Conservation (phyloP, 768 basidiomycete species). For the Cyclocybe cylindracea region DNA sequence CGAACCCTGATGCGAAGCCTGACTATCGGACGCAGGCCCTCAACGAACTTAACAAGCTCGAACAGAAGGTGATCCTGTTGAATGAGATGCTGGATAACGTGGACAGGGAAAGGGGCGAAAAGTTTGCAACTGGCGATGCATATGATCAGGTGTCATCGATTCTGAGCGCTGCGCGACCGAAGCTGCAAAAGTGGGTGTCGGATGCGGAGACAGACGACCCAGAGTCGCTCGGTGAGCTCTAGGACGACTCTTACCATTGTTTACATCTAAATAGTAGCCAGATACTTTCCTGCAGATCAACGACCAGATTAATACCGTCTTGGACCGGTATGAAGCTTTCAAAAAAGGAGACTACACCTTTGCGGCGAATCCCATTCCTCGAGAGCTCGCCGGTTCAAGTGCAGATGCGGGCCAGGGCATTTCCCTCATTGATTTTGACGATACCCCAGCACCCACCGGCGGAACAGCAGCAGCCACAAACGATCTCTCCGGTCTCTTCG, state of each 20-base stretch:
- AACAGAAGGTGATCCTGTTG: conserved; percentile 92
- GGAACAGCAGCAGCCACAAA: conserved; percentile 20
- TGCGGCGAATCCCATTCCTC: conserved; percentile 68
- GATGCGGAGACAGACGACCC: conserved; percentile 90
- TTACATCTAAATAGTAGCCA: conserved; percentile 25
- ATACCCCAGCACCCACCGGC: conserved; percentile 35
- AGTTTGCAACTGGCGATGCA: conserved; percentile 85
- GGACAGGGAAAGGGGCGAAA: conserved; percentile 68
- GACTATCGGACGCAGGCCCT: conserved; percentile 92
- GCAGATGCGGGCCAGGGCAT: conserved; percentile 22
- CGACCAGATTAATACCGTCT: conserved; percentile 94
- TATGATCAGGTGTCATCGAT: conserved; percentile 95
- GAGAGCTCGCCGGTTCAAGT: conserved; percentile 42
- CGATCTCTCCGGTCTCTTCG: conserved; percentile 68
- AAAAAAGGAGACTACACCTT: conserved; percentile 85
- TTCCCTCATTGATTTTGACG: conserved; percentile 83
- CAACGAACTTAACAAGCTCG: conserved; percentile 89
- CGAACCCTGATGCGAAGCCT: conserved; percentile 91
- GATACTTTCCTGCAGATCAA: conserved; percentile 96
- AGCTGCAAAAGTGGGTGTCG: conserved; percentile 97
- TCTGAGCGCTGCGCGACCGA: conserved; percentile 81
- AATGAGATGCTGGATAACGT: conserved; percentile 98
- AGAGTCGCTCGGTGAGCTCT: conserved; percentile 76
- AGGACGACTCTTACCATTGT: background rate
- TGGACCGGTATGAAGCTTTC: conserved; percentile 90